phyloP scores from a whole-genome alignment of 768 basidiomycete species.

The Porphyrellus cyaneotinctus region DNA sequence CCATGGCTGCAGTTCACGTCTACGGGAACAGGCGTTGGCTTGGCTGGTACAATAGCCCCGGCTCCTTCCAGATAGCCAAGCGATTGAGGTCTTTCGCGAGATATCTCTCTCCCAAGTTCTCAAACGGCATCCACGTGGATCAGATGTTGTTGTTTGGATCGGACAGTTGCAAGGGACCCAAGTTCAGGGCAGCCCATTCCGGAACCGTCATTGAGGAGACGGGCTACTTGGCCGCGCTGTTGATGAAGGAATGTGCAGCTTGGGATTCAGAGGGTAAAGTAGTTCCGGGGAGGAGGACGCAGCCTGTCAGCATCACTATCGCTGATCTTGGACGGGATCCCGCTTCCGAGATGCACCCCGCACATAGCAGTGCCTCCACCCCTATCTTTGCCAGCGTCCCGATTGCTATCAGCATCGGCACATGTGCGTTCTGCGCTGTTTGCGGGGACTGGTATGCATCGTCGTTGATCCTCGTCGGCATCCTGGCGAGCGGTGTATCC shows the following conservation, averaged over 20 bases:
- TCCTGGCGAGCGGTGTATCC: neutral
- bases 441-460: neutral
- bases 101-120: neutral
- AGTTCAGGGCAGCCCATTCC: neutral
- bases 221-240: neutral
- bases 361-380: neutral
- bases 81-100: neutral
- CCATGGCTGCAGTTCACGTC: neutral
- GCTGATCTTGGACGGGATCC: neutral
- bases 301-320: neutral
- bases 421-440: neutral
- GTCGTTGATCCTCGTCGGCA: neutral
- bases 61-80: neutral
- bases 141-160: neutral
- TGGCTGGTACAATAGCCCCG: neutral
- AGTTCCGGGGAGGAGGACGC: neutral
- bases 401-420: neutral
- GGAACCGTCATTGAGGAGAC: neutral
- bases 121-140: neutral
- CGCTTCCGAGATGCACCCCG: neutral
- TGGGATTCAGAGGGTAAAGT: neutral
- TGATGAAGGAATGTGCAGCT: neutral
- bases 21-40: neutral
- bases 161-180: neutral
- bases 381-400: neutral